Base-by-base conservation (phyloP, 2,329 filamentous ascomycete species). In the Chaetothyriales sp. region DNA sequence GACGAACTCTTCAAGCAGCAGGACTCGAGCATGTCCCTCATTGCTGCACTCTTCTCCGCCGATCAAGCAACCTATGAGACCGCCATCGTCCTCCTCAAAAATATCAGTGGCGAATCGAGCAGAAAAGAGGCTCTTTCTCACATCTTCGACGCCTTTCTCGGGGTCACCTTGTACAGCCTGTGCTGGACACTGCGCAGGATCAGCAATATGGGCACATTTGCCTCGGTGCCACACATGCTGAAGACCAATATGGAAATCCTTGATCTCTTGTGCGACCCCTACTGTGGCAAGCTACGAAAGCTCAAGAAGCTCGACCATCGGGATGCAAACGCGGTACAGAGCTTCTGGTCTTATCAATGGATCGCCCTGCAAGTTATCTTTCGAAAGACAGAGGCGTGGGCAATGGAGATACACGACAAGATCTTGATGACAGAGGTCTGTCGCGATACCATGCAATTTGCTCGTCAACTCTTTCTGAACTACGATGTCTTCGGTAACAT, bases 361-460 rank as follows among this genome's bases (percentile, higher is more conserved):
- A 77, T 78, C 52, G 82, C 82, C 46, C 75, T 97, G 44, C 83
- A 83, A 44, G 82, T 84, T 51, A 86, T 90, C 15, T 95, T 95
- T 62, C 75, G 81, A 44, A 81, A 83, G 54, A 94, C 89, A 2
- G 89, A 95, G 64, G 71, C 73, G 9, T 98, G 92, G 92, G 88
- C 87, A 57, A 72, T 79, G 19, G 66, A 70, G 46, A 67, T 71
- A 3, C 80, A 86, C 53, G 83, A 90, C 48, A 92, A 88, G 64
- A 69, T 74, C 18, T 74, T 80, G 50, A 89, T 98, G 86, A 83
- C 89, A 61, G 83, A 95, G 52, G 95, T 97, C 62, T 95, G 89
- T 64, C 83, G 92, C 58, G 88, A 95, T 64, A 86, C 86, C 13
- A 98, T 98, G 80, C 88, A 97, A 61, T 86, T 95, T 63, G 89